Evolutionary conservation across 176 grass and related monocot genomes (phyloP), one percentile per base, ranked within the genome.

Genomic region (Triticum urartu): DNA sequence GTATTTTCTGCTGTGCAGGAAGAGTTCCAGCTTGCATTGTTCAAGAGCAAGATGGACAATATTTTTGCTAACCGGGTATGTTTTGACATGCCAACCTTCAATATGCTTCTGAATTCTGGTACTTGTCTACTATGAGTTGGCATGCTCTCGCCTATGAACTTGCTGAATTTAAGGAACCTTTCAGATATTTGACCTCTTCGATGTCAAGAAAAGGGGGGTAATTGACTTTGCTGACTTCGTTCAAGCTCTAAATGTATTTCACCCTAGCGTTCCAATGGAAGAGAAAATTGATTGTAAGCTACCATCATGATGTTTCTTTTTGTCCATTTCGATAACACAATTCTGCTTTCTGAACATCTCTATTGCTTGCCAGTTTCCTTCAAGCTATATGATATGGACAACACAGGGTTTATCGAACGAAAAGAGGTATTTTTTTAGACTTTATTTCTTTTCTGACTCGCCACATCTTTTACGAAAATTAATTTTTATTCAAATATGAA

Each of bases 141-240:
- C n/a, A 40, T 79, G 56, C 35, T 61, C 5, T 38, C 13, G 1
- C n/a, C 36, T 26, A 64, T 28, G 20, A 4, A n/a, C 52, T 56
- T 7, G 11, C 63, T 83, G 84, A 89, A 80, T 86, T 77, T 82
- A 64, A 22, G 7, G 30, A 25, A 28, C 50, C 64, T 90, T 85
- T 36, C 89, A 98, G 93, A 93, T 98, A 70, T 98, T 95, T 67
- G 87, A 92, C 78, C 88, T 98, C 82, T 98, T 98, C 17, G 91
- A 98, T 81, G 87, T 95, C 48, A 95, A 98, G 65, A 86, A 92
- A 90, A 90, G 83, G 54, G 93, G 91, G 11, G 81, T 80, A 65
- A 91, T 98, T 90, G 92, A 98, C 82, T 98, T 98, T 75, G 87
- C 90, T 42, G 95, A 98, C 73, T 95, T 98, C 70, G 95, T 95